Conservation (phyloP, 352 stramenopile genomes). For the Thalassiosira mediterranea region DNA sequence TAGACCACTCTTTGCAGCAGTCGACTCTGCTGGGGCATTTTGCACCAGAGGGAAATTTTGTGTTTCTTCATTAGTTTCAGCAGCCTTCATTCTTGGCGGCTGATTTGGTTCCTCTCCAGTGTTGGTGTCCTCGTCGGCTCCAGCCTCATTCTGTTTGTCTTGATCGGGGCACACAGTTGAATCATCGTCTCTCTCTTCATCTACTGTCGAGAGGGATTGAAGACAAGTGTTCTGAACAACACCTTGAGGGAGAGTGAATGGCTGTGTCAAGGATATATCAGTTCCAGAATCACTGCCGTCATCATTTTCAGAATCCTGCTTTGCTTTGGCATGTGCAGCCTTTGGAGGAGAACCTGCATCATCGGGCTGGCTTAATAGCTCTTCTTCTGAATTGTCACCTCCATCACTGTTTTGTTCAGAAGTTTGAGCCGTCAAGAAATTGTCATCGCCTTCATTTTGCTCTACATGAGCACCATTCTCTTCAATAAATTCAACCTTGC, state of each 20-base stretch:
- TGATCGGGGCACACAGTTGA: conserved; percentile 5
- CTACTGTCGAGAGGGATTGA: conserved; percentile 4
- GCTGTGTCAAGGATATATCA: neutral
- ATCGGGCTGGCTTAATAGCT: conserved; percentile 32
- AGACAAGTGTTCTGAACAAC: conserved; percentile 8
- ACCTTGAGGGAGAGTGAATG: neutral
- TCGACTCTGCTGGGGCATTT: no score
- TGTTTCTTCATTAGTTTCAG: no score
- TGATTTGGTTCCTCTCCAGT: neutral
- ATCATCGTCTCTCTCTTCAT: conserved; percentile 19
- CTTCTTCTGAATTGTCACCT: conserved; percentile 36
- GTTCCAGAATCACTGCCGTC: conserved; percentile 1
- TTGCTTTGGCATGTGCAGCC: conserved; percentile 1
- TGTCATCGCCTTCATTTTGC: conserved; percentile 3
- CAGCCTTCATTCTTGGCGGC: no score
- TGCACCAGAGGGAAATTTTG: no score
- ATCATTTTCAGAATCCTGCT: conserved; percentile 3
- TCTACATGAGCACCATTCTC: conserved; percentile 14
- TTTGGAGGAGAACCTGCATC: no score
- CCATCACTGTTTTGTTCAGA: conserved; percentile 19
- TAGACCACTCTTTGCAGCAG: no score
- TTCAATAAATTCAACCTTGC: neutral
- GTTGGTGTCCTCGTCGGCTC: neutral
- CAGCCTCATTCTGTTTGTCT: neutral
- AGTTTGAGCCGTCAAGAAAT: conserved; percentile 24